Base-by-base conservation (phyloP, 768 basidiomycete species). In the Boletus barrowsii region DNA sequence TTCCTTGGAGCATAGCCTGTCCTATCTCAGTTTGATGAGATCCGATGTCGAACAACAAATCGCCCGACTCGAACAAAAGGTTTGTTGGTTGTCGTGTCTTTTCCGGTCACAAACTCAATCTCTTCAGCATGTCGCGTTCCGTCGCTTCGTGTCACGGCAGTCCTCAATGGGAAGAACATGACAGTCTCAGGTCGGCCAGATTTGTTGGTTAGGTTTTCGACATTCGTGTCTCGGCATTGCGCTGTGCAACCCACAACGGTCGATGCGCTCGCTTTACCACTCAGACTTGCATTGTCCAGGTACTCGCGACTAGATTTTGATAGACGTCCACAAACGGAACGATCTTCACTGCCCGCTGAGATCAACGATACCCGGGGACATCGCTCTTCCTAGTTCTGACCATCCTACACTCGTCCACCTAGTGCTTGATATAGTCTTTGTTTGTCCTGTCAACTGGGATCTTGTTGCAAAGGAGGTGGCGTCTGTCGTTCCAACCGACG, bases 181-280 rank as follows among this genome's bases (percentile, higher is more conserved):
- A 84, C 84, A 11, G 69, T 85, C 47, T 86, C 84, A 3, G 86
- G 84, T 22, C 76, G 71, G 46, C 84, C 84, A 3, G 77, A 81
- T 55, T 49, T 75, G 44, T 67, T 87, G 30, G 62, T 68, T 8
- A 62, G 64, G 24, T 84, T 86, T 62, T 68, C 74, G 10, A 58
- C 59, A 14, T 69, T 60, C 8, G 57, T 81, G 41, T 71, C 75
- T 20, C 58, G 68, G 4, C 64, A 62, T 18, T 72, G 72, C 18
- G 57, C 69, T 2, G 66, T 77, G 0, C 77, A 76, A 53, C 66
- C 75, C 43, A 80, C 80, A 1, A 72, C 73, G 2, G 63, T 85
- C 39, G 72, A 78, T 45, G 72, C 79, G 0, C 73, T 84, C 79
- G 0, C 73, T 84, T 0, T 87, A 87, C 59, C 85, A 87, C 62